Base-by-base conservation (phyloP, 2,329 filamentous ascomycete species). In the Phoma sp. region DNA sequence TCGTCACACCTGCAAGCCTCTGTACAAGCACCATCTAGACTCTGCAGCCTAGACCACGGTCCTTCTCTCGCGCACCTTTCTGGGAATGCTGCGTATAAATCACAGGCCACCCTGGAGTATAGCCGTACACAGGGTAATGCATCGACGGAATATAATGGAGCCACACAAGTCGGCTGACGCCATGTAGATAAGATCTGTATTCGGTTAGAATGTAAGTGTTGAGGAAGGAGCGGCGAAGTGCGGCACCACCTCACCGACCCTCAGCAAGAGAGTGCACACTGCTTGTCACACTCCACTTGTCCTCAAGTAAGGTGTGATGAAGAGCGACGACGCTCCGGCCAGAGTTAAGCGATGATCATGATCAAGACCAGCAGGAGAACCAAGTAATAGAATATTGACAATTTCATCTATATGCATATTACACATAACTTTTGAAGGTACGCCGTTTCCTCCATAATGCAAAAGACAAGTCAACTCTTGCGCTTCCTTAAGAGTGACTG, bases 361-460 rank as follows among this genome's bases (percentile, higher is more conserved):
- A 13, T n/a, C 13, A 2, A 33, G 32, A 7, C 9, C 7, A 33
- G 27, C 5, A 1, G 18, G 13, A 8, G 30, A 33, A 37, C 23
- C 10, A 2, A 11, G 35, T 9, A 4, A 32, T 27, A 33, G 30
- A 27, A 40, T 45, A 44, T 55, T 44, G 52, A 49, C 52, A 29
- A 46, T 50, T 48, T 55, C 40, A 62, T 67, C 62, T 69, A 68
- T 64, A 59, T 61, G 35, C 47, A 57, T 68, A 67, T 67, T 68
- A 66, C 58, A 43, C 65, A 55, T 60, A 39, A 62, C 62, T 69
- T 71, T 68, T 69, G 47, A 55, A 47, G 35, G 47, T 45, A 68
- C 60, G 60, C 67, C 65, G 47, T 55, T 55, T 63, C 62, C 62
- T 60, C 63, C 64, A 48, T 57, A 23, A 66, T 69, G 67, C 62